These are phyloP conservation scores for Phoenix dactylifera DNA, from an alignment of 176 grass and related monocot genomes.

Conservation along the genomic window DNA sequence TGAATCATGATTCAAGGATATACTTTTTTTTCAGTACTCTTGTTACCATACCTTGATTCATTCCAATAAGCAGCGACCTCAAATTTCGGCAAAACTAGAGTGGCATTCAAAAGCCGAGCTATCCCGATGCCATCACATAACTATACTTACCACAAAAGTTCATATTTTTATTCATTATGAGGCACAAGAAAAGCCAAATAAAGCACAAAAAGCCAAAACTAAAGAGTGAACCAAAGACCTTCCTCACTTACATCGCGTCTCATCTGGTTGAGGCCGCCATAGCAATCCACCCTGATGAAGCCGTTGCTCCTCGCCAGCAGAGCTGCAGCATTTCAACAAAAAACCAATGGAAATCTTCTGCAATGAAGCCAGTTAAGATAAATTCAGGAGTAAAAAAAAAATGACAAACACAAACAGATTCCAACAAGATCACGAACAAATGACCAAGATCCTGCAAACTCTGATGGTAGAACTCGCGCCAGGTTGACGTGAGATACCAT, in stretches of 20 bases:
- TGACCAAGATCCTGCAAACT: neutral
- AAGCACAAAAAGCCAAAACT: neutral
- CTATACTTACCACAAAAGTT: conserved; percentile 29
- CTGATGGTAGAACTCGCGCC: too few relatives aligned
- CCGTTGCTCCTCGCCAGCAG: conserved; percentile 40
- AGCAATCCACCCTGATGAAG: conserved; percentile 81
- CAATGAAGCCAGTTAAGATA: conserved; percentile 4
- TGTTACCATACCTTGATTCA: conserved; percentile 67
- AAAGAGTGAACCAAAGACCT: conserved; percentile 23
- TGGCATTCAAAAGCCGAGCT: conserved; percentile 71
- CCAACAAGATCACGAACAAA: too few relatives aligned
- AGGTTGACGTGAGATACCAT: too few relatives aligned
- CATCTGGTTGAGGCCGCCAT: conserved; percentile 91
- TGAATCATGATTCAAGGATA: neutral
- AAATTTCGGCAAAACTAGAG: conserved; percentile 89
- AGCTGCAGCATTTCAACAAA: conserved; percentile 33
- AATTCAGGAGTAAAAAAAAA: neutral
- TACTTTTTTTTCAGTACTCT: neutral
- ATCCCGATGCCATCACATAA: conserved; percentile 83
- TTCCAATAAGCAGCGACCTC: conserved; percentile 94
- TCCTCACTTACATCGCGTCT: conserved; percentile 62
- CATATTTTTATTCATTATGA: neutral
- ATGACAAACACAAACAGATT: too few relatives aligned
- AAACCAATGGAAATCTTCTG: conserved; percentile 7
- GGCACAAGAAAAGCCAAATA: neutral